Base-by-base conservation (phyloP, 1,284 basidiomycete genomes). In the Takashimella koratensis region DNA sequence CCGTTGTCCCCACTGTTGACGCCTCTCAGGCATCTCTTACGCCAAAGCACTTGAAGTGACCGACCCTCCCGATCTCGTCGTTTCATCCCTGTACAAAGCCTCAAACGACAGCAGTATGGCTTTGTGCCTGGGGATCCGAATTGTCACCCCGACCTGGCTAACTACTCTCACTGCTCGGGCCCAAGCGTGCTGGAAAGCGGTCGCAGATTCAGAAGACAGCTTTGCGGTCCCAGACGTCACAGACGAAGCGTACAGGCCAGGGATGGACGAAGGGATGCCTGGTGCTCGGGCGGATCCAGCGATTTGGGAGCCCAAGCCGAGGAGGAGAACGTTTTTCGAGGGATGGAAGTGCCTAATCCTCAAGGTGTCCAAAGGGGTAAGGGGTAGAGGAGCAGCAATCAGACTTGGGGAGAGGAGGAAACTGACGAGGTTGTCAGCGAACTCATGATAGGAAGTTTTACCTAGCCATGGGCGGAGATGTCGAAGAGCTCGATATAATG, bases 201-300 rank as follows among this genome's bases (percentile, higher is more conserved):
- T 59, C 23, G 70, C 67, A 5, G 71, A 72, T 54, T 58, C 54
- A 8, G 50, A 68, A 49, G 68, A 72, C 48, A 68, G 64, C 43
- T 73, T 73, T 46, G 16, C 16, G 1, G 19, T 73, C n/a, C 72
- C 72, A 12, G 54, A 65, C 24, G 46, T 45, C 3, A 49, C 52
- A 6, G 51, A 52, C 19, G 45, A 49, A 13, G 50, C 53, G 2
- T 70, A 54, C 47, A 53, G 56, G 27, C 70, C 70, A 2, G 40
- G 45, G 11, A 19, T 65, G 6, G 65, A 65, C 47, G 20, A 46
- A 11, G 23, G 16, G 4, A 22, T 67, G n/a, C 57, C 52, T 3
- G 43, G 52, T 12, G 47, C 47, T 20, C 42, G 62, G n/a, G 47
- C 51, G 12, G 49, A 51, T 5, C 27, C 47, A 0, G 52, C 52